Percentiles rank a stretch among this genome's conserved stretches.
These are phyloP conservation scores for Trypanosoma melophagium DNA, from an alignment of 208 protist species.

Conservation along the genomic window DNA sequence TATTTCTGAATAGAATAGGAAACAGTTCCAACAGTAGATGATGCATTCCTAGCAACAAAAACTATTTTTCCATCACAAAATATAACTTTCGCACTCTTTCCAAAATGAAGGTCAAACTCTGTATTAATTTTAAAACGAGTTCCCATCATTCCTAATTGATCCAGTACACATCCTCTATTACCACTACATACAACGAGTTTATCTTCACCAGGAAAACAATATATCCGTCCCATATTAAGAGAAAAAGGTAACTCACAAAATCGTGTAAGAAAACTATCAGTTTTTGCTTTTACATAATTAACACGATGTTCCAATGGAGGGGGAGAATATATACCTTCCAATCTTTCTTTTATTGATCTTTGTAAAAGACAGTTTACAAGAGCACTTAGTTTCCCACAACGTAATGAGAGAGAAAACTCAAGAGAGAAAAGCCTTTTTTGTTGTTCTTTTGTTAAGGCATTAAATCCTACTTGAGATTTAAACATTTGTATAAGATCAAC, in stretches of 20 bases:
- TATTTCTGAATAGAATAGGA: constrained; percentile 28
- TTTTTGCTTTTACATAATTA: constrained; percentile 26
- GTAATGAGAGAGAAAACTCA: constrained; percentile 59
- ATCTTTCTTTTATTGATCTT: constrained; percentile 12
- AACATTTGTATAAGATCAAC: constrained; percentile 61
- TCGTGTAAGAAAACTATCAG: constrained; percentile 35
- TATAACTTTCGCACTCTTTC: constrained; percentile 27
- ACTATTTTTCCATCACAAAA: constrained; percentile 25
- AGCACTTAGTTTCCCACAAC: constrained; percentile 52
- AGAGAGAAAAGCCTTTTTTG: constrained; percentile 29
- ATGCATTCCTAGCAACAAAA: constrained; percentile 1
- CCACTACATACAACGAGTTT: constrained; percentile 28
- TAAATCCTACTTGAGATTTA: constrained; percentile 29
- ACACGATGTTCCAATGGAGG: constrained; percentile 24
- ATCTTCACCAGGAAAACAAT: constrained; percentile 29
- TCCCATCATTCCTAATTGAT: constrained; percentile 49
- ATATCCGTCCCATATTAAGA: constrained; percentile 21
- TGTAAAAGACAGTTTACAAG: constrained; percentile 47
- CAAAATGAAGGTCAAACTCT: constrained; percentile 22
- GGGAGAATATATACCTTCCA: constrained; percentile 24
- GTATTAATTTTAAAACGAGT: constrained; percentile 30
- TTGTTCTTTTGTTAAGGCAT: constrained; percentile 23
- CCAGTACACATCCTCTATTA: constrained; percentile 24
- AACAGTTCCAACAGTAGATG: constrained; percentile 16
- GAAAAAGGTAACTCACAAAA: constrained; percentile 28